Conservation (phyloP, 768 basidiomycete genomes). For the Termitomyces sp. region DNA sequence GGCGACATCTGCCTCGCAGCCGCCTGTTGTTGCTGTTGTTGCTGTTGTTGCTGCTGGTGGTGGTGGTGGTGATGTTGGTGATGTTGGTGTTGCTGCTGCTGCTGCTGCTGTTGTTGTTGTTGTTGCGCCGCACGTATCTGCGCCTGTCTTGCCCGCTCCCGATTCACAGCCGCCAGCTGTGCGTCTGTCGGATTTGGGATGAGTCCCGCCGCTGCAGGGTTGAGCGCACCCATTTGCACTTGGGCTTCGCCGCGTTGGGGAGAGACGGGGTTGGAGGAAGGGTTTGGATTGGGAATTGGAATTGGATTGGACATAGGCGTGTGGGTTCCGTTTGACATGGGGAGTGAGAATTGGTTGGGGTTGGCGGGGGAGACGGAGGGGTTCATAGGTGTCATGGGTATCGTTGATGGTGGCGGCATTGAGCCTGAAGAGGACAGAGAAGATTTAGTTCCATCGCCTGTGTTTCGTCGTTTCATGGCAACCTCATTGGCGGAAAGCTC, state of each 20-base stretch:
- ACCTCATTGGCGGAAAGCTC: conserved; percentile 30
- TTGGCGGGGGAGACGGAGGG: neutral
- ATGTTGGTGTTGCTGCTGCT: conserved; percentile 26
- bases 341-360: conserved; percentile 9
- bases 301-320: neutral
- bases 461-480: conserved; percentile 61
- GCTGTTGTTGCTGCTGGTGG: conserved; percentile 17
- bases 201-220: neutral
- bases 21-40: conserved; percentile 15
- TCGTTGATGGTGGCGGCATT: conserved; percentile 30
- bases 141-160: conserved; percentile 29
- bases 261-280: conserved; percentile 15
- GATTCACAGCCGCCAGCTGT: conserved; percentile 26
- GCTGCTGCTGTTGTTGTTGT: conserved; percentile 21
- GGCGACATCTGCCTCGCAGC: conserved; percentile 38
- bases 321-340: conserved; percentile 6
- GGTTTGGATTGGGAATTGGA: neutral
- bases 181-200: conserved; percentile 26
- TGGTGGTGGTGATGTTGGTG: conserved; percentile 25
- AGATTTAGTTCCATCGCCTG: conserved; percentile 52
- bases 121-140: conserved; percentile 32
- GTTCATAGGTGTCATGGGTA: conserved; percentile 6
- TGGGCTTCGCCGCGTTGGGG: conserved; percentile 15
- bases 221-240: conserved; percentile 8
- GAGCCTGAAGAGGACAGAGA: neutral